Base-by-base conservation (phyloP, 148 eudicot genomes). In the Hydrangea macrophylla region DNA sequence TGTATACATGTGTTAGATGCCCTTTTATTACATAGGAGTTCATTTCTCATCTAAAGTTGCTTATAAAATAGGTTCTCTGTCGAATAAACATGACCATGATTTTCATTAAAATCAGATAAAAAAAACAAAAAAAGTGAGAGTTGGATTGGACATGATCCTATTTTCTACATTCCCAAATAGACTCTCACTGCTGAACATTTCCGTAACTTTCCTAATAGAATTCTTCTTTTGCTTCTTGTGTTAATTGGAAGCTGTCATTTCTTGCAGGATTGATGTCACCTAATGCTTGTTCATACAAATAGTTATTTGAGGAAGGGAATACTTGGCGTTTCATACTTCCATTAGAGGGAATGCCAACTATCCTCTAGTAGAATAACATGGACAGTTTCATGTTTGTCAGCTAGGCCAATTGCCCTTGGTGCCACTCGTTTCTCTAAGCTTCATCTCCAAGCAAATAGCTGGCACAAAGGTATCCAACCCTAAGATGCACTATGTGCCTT, bases 241-340 rank as follows among this genome's bases (percentile, higher is more conserved):
- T 37, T 61, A 45, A 69, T 48, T 42, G 62, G 62, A 26, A 30
- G 33, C 36, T 22, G 18, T 20, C 35, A 9, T 70, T 18, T 33
- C 30, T 56, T 73, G 69, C 76, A 74, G 88, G 73, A 60, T 70
- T 72, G 55, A 33, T 60, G 24, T 73, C 65, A 23, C 26, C 67
- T 54, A 67, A 83, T 88, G 88, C 77, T 79, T 31, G 73, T 71
- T 61, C 79, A 71, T 36, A 72, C 80, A 32, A 75, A 56, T 74
- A 69, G 61, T 65, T 60, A 75, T 62, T 30, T 70, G 42, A 84
- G 80, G 75, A 80, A 70, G 58, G 83, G 70, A 57, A 15, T 74
- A 64, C 61, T 74, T 68, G 80, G 78, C 6, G 42, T 73, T 65
- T 71, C 83, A 7, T 31, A 64, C 30, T 80, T 77, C 62, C 54